phyloP scores from a whole-genome alignment of 2,329 filamentous ascomycete genomes.

The Xylaria arbuscula region DNA sequence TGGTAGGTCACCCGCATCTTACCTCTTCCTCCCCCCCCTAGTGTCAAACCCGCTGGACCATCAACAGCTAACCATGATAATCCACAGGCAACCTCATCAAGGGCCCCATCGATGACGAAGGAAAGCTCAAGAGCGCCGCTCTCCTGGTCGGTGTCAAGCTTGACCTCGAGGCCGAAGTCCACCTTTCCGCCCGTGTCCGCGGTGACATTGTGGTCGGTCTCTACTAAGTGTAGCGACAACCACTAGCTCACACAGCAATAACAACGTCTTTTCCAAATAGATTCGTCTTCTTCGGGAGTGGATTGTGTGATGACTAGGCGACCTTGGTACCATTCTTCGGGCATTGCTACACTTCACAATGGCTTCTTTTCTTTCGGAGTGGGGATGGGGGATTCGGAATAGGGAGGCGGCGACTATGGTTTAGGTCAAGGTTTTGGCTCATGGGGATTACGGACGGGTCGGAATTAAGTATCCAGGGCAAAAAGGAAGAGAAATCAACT shows the following conservation, averaged over 20 bases:
- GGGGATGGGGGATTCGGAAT: background rate
- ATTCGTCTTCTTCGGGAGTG: background rate
- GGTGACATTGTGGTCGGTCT: constrained; percentile 10
- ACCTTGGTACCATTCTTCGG: background rate
- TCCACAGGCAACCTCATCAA: constrained; percentile 10
- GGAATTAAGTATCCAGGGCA: background rate
- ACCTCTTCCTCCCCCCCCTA: background rate
- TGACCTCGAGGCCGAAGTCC: constrained; percentile 8
- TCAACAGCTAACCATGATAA: background rate
- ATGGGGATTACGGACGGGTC: background rate
- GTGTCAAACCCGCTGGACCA: background rate
- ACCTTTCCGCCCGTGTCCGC: constrained; percentile 6
- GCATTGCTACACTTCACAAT: background rate
- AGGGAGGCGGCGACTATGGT: background rate
- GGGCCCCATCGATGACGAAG: constrained; percentile 4
- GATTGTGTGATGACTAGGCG: background rate
- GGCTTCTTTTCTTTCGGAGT: background rate
- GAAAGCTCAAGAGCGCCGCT: constrained; percentile 12
- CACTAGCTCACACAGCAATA: background rate
- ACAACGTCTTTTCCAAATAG: background rate
- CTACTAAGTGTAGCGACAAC: constrained; percentile 5
- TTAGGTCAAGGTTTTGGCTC: background rate
- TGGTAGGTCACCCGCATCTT: background rate
- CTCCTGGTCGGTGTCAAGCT: constrained; percentile 14
- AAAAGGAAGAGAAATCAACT: background rate